These are phyloP conservation scores for Bruguiera hainesii DNA, from an alignment of 441 rosid genomes.

Conservation along the genomic window DNA sequence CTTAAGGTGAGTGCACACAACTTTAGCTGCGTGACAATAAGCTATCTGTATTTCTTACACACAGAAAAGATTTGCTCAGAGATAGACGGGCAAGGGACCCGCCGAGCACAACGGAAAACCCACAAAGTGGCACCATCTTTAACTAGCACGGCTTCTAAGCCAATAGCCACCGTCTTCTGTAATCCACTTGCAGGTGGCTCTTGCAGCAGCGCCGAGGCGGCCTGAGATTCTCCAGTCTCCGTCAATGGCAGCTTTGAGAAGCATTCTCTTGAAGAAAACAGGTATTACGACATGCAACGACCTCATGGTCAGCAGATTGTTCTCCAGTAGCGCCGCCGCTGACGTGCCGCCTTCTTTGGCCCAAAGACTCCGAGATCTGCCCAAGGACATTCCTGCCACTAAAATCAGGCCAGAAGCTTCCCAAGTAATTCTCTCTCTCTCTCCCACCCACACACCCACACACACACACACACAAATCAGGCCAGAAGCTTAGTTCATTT, in stretches of 20 bases:
- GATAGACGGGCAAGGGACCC: too few species aligned
- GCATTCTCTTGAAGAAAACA: slow-evolving; percentile 28
- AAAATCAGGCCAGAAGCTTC: slow-evolving; percentile 56
- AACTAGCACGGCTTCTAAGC: too few species aligned
- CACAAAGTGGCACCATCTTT: too few species aligned
- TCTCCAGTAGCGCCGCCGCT: slow-evolving; percentile 37
- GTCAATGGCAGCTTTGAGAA: slow-evolving; percentile 50
- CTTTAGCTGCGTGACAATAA: too few species aligned
- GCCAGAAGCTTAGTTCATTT: neutral
- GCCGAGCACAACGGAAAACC: too few species aligned
- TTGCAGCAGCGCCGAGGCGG: too few species aligned
- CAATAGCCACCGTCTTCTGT: too few species aligned
- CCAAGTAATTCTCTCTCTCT: slow-evolving; percentile 31
- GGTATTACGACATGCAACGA: slow-evolving; percentile 21
- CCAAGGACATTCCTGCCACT: slow-evolving; percentile 56
- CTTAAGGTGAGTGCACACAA: too few species aligned
- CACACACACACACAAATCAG: too few species aligned
- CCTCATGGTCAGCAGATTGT: slow-evolving; percentile 25
- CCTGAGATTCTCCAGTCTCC: slow-evolving; percentile 3
- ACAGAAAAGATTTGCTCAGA: too few species aligned
- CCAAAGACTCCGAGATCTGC: slow-evolving; percentile 65
- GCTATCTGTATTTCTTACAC: too few species aligned
- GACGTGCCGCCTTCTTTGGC: slow-evolving; percentile 48
- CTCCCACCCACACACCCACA: neutral
- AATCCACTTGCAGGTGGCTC: too few species aligned